Evolutionary conservation across 2,329 filamentous ascomycete species (phyloP).

Genomic region (Fusarium continuum): DNA sequence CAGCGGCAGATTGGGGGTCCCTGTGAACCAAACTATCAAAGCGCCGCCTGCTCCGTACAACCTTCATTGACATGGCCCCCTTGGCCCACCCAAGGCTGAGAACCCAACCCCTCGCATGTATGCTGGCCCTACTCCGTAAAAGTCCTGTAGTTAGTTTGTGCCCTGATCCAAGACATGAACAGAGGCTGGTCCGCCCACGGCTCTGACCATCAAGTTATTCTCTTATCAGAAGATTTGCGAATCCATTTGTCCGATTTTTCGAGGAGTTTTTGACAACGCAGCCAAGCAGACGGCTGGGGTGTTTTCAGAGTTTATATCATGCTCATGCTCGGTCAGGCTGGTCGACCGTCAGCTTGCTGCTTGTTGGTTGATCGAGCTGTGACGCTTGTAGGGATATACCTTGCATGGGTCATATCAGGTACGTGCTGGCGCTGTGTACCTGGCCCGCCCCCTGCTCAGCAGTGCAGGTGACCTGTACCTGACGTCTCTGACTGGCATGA

Average conservation of each 20-base stretch:
- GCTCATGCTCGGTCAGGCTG: constrained; percentile 5
- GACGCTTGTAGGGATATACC: constrained; percentile 36
- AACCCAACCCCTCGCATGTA: constrained; percentile 42
- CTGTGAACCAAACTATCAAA: constrained; percentile 35
- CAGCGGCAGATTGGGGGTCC: constrained; percentile 31
- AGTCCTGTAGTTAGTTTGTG: constrained; percentile 35
- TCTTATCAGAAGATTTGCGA: too few species aligned
- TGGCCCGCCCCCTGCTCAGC: constrained; percentile 47
- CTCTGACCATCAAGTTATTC: constrained; percentile 4
- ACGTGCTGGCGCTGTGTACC: constrained; percentile 47
- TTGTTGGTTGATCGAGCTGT: constrained; percentile 34
- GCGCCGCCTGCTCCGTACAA: constrained; percentile 32
- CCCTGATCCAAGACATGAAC: constrained; percentile 6
- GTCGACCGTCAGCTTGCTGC: constrained; percentile 25
- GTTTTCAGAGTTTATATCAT: constrained; percentile 1
- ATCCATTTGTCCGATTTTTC: not conserved
- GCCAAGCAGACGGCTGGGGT: not conserved
- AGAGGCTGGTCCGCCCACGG: constrained; percentile 13
- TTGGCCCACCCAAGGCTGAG: constrained; percentile 31
- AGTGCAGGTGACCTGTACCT: constrained; percentile 52
- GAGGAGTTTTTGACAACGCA: not conserved
- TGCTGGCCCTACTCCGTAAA: constrained; percentile 34
- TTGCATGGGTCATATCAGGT: constrained; percentile 43
- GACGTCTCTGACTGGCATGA: constrained; percentile 44
- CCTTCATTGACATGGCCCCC: constrained; percentile 30